Conservation (phyloP, 495 filamentous ascomycete genomes). For the Hyaloscypha finlandica region DNA sequence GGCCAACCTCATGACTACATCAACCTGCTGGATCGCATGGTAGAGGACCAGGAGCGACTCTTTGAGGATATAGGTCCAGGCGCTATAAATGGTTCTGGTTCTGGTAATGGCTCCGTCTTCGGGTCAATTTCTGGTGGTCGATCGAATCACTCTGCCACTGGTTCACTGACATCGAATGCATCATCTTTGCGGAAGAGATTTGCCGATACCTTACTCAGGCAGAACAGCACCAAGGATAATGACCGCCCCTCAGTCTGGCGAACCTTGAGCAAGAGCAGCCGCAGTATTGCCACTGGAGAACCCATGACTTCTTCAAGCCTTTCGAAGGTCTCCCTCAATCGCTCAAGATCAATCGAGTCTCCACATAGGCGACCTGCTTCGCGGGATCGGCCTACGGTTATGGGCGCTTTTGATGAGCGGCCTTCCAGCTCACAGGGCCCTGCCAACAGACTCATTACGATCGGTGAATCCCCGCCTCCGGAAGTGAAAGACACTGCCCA, state of each 20-base stretch:
- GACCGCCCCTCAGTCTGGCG: slow-evolving; percentile 77
- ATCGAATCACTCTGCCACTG: slow-evolving; percentile 45
- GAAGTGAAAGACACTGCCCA: slow-evolving; percentile 44
- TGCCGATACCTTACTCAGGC: slow-evolving; percentile 70
- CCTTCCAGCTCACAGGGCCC: slow-evolving; percentile 48
- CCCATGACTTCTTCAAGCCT: slow-evolving; percentile 53
- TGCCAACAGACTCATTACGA: slow-evolving; percentile 39
- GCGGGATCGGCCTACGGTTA: slow-evolving; percentile 62
- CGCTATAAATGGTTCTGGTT: slow-evolving; percentile 32
- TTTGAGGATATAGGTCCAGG: slow-evolving; percentile 70
- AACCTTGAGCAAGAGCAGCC: slow-evolving; percentile 82
- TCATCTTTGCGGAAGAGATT: slow-evolving; percentile 84
- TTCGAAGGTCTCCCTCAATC: slow-evolving; percentile 61
- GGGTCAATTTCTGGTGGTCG: slow-evolving; percentile 50
- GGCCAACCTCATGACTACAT: slow-evolving; percentile 81
- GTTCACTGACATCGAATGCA: slow-evolving; percentile 62
- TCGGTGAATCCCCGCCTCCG: slow-evolving; percentile 45
- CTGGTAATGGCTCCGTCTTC: slow-evolving; percentile 36
- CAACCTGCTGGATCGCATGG: slow-evolving; percentile 85
- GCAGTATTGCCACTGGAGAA: slow-evolving; percentile 55
- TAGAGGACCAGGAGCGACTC: slow-evolving; percentile 87
- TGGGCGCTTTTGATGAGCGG: slow-evolving; percentile 62
- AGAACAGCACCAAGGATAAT: slow-evolving; percentile 69
- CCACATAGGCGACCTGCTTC: slow-evolving; percentile 61
- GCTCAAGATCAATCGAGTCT: slow-evolving; percentile 80